Base-by-base conservation (phyloP, 2,329 filamentous ascomycete species). In the Sporothrix phasma region DNA sequence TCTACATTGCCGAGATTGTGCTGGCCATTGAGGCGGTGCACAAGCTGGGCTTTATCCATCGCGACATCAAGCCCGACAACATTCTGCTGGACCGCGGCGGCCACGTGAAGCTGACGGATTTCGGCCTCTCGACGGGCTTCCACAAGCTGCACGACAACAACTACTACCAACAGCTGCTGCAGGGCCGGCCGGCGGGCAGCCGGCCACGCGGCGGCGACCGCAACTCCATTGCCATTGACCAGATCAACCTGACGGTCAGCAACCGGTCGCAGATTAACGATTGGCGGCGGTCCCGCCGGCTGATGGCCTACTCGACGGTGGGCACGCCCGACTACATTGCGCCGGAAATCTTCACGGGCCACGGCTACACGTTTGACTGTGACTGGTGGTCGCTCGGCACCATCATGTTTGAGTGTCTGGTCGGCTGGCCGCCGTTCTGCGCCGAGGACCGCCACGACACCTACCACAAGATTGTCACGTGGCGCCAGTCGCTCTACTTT, bases 341-440 rank as follows among this genome's bases (percentile, higher is more conserved):
- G 1, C 94, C 94, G 2, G 94, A 99, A 75, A 97, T 99, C 71
- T 97, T 99, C 76, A 95, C 90, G 54, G 92, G 93, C 19, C 90
- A 96, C 72, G 94, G 94, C 58, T 99, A 99, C 79, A 90, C 91
- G 65, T 96, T 93, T 72, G 88, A 95, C 74, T 99, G 94, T 75
- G 94, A 99, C 80, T 99, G 94, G 94, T 99, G 94, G 94, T 96
- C 90, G 24, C 84, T 99, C 59, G 94, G 94, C 62, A 97, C 94
- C 51, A 99, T 99, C 78, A 97, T 99, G 94, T 99, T 97, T 72
- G 94, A 99, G 77, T 99, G 94, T 76, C 82, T 99, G 69, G 92
- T 99, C 67, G 94, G 94, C 71, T 99, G 94, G 94, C 94, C 94
- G 63, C 94, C 94, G 34, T 99, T 99, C 84, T 99, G 94, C 75